Conservation (phyloP, 495 filamentous ascomycete species). For the Lindgomyces ingoldianus region DNA sequence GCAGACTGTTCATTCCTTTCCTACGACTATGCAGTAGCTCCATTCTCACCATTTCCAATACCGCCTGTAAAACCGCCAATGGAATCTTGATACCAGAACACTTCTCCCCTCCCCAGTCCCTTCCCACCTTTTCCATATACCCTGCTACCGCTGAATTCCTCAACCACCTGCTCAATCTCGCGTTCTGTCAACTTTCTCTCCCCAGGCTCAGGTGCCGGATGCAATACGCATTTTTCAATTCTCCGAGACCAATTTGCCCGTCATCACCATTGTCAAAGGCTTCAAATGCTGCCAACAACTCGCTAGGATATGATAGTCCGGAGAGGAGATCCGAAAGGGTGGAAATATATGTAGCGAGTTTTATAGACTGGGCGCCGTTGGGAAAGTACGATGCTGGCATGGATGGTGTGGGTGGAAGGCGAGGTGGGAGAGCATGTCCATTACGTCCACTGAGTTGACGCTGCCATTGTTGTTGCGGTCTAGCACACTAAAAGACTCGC, state of each 20-base stretch:
- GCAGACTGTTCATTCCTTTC: too few relatives aligned
- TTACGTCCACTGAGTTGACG: conserved; percentile 75
- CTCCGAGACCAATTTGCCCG: conserved; percentile 81
- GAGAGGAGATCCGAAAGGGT: conserved; percentile 71
- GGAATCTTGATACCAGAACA: conserved; percentile 79
- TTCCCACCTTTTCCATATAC: conserved; percentile 62
- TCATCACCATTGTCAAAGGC: conserved; percentile 96
- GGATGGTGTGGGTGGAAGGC: conserved; percentile 58
- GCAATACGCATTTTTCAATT: conserved; percentile 79
- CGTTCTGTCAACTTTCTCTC: conserved; percentile 65
- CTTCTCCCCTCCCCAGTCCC: conserved; percentile 58
- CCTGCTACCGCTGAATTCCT: conserved; percentile 77
- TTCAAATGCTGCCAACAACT: conserved; percentile 82
- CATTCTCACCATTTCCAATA: conserved; percentile 17
- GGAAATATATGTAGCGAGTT: conserved; percentile 80
- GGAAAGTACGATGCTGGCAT: conserved; percentile 77
- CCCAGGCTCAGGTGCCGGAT: conserved; percentile 75
- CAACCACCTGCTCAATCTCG: conserved; percentile 81
- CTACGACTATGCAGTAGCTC: conserved; percentile 5
- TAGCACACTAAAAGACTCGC: conserved; percentile 84
- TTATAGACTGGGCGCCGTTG: conserved; percentile 74
- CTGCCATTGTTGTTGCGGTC: conserved; percentile 77
- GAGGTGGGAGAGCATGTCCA: conserved; percentile 75
- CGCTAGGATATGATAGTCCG: conserved; percentile 68
- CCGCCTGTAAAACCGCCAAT: conserved; percentile 50